Conservation (phyloP, 1,284 basidiomycete genomes). For the Trametes pubescens region DNA sequence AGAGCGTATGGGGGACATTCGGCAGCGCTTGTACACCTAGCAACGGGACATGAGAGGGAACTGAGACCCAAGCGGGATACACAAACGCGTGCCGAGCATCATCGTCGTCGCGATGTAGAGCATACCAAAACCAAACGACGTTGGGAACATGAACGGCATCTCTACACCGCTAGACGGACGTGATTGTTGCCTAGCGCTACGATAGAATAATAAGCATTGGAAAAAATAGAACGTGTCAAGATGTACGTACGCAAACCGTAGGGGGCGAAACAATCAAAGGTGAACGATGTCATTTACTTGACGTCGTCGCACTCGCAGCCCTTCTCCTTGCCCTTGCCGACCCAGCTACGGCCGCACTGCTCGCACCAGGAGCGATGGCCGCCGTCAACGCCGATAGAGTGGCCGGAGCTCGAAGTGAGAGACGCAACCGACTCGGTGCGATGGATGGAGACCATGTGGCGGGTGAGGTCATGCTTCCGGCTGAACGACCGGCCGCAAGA, state of each 20-base stretch:
- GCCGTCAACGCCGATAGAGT: conserved; percentile 65
- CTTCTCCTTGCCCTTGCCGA: conserved; percentile 62
- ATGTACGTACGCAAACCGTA: conserved; percentile 42
- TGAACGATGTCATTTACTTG: conserved; percentile 56
- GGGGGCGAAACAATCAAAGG: conserved; percentile 19
- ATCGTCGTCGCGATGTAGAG: conserved; percentile 42
- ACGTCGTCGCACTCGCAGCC: conserved; percentile 72
- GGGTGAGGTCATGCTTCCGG: conserved; percentile 88
- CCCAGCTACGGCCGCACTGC: conserved; percentile 73
- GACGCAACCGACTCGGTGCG: conserved; percentile 64
- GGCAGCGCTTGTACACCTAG: conserved; percentile 16
- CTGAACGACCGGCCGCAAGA: conserved; percentile 88
- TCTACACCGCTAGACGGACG: conserved; percentile 44
- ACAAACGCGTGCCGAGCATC: conserved; percentile 27
- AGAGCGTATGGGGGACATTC: conserved; percentile 23
- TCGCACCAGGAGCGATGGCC: conserved; percentile 76
- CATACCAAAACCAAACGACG: conserved; percentile 30
- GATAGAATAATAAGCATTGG: conserved; percentile 5
- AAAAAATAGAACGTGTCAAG: conserved; percentile 1
- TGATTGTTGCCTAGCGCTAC: conserved; percentile 43
- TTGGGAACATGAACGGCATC: conserved; percentile 29
- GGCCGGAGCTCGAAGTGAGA: conserved; percentile 42
- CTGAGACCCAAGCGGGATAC: conserved; percentile 18
- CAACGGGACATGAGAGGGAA: conserved; percentile 18
- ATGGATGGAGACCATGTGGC: conserved; percentile 88